phyloP scores from a whole-genome alignment of 768 basidiomycete species.

The Mycena capillaripes region DNA sequence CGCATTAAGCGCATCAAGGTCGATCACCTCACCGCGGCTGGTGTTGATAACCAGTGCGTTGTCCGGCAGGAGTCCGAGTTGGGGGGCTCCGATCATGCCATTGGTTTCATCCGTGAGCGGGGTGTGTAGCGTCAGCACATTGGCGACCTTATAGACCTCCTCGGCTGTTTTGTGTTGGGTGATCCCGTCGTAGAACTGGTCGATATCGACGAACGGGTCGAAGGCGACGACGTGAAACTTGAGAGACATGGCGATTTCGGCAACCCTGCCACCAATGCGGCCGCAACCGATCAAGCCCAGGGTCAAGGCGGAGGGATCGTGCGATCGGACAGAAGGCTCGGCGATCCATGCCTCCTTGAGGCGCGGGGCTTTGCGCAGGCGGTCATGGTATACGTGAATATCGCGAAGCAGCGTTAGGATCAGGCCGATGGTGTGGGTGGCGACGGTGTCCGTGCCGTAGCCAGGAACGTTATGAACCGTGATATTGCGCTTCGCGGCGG shows the following conservation, averaged over 20 bases:
- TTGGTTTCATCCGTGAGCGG: not conserved
- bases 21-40: not conserved
- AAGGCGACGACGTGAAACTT: not conserved
- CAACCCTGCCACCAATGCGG: not conserved
- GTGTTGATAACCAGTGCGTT: not conserved
- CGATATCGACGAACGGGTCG: not conserved
- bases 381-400: not conserved
- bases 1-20: not conserved
- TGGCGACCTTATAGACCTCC: not conserved
- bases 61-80: not conserved
- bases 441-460: not conserved
- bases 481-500: not conserved
- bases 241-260: not conserved
- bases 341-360: not conserved
- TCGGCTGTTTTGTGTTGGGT: not conserved
- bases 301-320: not conserved
- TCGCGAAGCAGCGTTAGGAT: not conserved
- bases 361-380: not conserved
- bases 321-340: not conserved
- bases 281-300: not conserved
- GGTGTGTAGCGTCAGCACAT: not conserved
- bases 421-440: not conserved
- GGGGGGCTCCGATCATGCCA: not conserved
- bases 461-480: not conserved
- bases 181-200: not conserved